These are phyloP conservation scores for Peronospora farinosa DNA, from an alignment of 352 stramenopile species.

Conservation along the genomic window DNA sequence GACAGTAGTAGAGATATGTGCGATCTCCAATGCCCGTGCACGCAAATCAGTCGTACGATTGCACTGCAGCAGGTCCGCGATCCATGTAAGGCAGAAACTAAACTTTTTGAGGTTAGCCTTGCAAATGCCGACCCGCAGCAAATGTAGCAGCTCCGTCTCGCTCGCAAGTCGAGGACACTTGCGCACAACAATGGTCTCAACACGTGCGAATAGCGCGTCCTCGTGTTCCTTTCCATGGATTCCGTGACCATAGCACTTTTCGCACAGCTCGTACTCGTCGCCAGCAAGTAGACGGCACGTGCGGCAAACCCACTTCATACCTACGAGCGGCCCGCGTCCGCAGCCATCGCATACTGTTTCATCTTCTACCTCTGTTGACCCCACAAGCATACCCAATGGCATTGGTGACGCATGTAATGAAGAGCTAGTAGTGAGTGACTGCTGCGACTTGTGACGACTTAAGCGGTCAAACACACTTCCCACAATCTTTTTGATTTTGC, in stretches of 20 bases:
- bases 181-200: conserved; percentile 55
- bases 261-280: conserved; percentile 55
- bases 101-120: conserved; percentile 64
- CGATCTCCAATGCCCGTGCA: conserved; percentile 62
- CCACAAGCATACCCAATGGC: conserved; percentile 5
- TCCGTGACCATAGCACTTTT: conserved; percentile 72
- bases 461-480: conserved; percentile 63
- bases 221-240: conserved; percentile 66
- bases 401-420: conserved; percentile 21
- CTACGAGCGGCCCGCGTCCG: conserved; percentile 41
- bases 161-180: conserved; percentile 47
- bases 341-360: conserved; percentile 63
- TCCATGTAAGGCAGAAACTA: conserved; percentile 76
- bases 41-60: conserved; percentile 57
- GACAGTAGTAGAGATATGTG: conserved; percentile 57
- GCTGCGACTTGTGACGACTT: conserved; percentile 56
- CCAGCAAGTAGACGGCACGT: conserved; percentile 45
- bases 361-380: conserved; percentile 28
- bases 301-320: conserved; percentile 61
- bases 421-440: conserved; percentile 19
- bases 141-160: conserved; percentile 50
- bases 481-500: conserved; percentile 80
- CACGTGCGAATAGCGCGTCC: conserved; percentile 50
- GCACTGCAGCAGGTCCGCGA: conserved; percentile 62
- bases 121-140: conserved; percentile 68